These are phyloP conservation scores for Tausonia pullulans DNA, from an alignment of 1,284 basidiomycete genomes.

Conservation along the genomic window DNA sequence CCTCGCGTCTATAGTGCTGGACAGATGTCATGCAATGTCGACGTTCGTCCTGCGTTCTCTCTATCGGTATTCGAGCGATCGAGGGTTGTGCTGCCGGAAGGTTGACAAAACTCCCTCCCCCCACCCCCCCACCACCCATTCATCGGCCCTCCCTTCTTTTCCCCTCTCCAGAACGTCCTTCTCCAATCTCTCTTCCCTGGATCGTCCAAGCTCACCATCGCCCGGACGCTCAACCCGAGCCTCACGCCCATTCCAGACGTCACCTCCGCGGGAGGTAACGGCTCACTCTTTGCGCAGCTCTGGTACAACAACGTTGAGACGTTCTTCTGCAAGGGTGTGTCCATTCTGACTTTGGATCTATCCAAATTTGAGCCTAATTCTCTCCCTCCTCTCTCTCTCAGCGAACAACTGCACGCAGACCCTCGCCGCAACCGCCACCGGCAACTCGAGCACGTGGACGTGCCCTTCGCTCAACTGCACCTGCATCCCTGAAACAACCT, in stretches of 20 bases:
- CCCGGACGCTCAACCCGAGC: slow-evolving; percentile 56
- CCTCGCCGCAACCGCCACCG: slow-evolving; percentile 30
- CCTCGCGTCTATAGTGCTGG: slow-evolving; percentile 53
- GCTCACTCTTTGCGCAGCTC: slow-evolving; percentile 57
- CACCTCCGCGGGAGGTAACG: slow-evolving; percentile 49
- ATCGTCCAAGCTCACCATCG: slow-evolving; percentile 56
- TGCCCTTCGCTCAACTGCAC: slow-evolving; percentile 62
- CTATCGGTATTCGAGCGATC: slow-evolving; percentile 18
- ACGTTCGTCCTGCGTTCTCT: slow-evolving; percentile 41
- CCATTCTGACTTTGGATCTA: not conserved
- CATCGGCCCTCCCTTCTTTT: slow-evolving; percentile 23
- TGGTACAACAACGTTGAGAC: slow-evolving; percentile 49
- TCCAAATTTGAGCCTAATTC: not conserved
- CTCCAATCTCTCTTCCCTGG: slow-evolving; percentile 61
- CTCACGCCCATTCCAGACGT: slow-evolving; percentile 54
- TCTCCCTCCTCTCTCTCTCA: slow-evolving; percentile 44
- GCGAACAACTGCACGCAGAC: slow-evolving; percentile 59
- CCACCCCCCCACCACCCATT: no score
- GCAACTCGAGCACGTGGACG: slow-evolving; percentile 44
- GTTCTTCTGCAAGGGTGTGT: not conserved
- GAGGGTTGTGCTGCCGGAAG: slow-evolving; percentile 23
- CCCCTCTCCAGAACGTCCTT: slow-evolving; percentile 54
- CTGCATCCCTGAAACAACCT: slow-evolving; percentile 54
- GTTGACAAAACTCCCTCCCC: no score
- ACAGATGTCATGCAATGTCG: slow-evolving; percentile 61